Evolutionary conservation across 257 asterid species (phyloP).

Genomic region (Solanum gandarillasii): DNA sequence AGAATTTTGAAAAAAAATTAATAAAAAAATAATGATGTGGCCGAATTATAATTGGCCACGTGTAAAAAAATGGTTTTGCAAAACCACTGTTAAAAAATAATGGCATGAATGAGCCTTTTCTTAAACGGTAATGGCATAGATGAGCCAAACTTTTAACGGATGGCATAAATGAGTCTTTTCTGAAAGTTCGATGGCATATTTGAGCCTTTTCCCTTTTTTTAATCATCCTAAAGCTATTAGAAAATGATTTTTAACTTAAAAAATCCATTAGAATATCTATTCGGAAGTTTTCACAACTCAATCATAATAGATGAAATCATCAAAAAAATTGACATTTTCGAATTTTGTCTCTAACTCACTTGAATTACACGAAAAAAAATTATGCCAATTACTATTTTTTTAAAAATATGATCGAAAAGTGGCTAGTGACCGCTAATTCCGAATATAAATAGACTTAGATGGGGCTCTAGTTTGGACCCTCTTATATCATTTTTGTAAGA

Average conservation of each 20-base stretch:
- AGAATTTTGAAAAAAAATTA: too few relatives aligned
- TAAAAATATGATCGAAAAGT: background rate
- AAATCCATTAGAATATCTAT: background rate
- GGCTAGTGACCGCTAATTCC: background rate
- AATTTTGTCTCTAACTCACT: background rate
- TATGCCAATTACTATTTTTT: background rate
- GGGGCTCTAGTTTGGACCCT: background rate
- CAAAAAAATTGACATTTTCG: rapidly evolving
- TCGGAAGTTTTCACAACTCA: background rate
- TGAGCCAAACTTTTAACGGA: too few relatives aligned
- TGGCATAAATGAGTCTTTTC: too few relatives aligned
- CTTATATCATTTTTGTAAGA: background rate
- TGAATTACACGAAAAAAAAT: background rate
- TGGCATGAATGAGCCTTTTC: too few relatives aligned
- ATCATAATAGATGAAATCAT: background rate
- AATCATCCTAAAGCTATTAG: background rate
- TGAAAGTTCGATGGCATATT: too few relatives aligned
- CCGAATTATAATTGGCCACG: too few relatives aligned
- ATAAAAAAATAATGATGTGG: too few relatives aligned
- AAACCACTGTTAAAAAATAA: too few relatives aligned
- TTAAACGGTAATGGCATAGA: too few relatives aligned
- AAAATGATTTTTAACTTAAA: background rate
- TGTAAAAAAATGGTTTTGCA: too few relatives aligned
- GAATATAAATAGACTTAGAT: background rate
- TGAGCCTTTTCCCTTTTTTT: background rate